Evolutionary conservation across 208 protist species (phyloP).

Genomic region (Strigomonas culicis): DNA sequence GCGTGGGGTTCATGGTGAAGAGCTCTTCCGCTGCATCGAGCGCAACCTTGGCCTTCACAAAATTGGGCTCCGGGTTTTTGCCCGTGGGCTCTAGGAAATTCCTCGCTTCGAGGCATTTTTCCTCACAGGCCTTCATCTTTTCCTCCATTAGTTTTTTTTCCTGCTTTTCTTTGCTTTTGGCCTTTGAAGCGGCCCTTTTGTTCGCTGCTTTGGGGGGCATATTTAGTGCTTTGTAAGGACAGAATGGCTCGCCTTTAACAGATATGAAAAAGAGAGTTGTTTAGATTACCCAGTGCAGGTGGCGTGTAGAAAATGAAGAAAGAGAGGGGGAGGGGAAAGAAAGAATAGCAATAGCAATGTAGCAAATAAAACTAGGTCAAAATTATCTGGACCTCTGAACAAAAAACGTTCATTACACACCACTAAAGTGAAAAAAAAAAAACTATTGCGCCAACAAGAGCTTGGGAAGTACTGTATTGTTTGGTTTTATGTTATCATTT

Average conservation of each 20-base stretch:
- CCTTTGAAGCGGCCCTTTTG: conserved; percentile 21
- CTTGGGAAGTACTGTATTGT: not conserved
- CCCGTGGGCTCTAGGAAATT: conserved; percentile 64
- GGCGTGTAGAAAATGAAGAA: not conserved
- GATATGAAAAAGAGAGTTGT: conserved; percentile 18
- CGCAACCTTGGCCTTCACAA: conserved; percentile 62
- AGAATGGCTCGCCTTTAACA: not conserved
- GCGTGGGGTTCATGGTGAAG: conserved; percentile 51
- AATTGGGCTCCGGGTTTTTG: conserved; percentile 64
- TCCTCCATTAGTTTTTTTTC: conserved; percentile 77
- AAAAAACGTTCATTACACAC: not conserved
- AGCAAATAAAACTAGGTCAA: not conserved
- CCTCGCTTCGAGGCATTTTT: conserved; percentile 73
- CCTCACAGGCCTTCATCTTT: conserved; percentile 55
- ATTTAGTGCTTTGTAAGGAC: not conserved
- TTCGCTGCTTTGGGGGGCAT: conserved; percentile 41
- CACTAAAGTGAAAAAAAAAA: not conserved
- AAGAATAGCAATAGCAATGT: not conserved
- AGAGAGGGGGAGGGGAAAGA: conserved; percentile 2
- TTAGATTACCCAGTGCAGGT: not conserved
- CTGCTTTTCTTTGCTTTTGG: conserved; percentile 53
- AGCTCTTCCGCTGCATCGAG: conserved; percentile 76
- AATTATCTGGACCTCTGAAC: not conserved
- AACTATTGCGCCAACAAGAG: not conserved
- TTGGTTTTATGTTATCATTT: conserved; percentile 13